These are phyloP conservation scores for Umbelopsis ramanniana DNA, from an alignment of 192 early-diverging fungal genomes.

Conservation along the genomic window DNA sequence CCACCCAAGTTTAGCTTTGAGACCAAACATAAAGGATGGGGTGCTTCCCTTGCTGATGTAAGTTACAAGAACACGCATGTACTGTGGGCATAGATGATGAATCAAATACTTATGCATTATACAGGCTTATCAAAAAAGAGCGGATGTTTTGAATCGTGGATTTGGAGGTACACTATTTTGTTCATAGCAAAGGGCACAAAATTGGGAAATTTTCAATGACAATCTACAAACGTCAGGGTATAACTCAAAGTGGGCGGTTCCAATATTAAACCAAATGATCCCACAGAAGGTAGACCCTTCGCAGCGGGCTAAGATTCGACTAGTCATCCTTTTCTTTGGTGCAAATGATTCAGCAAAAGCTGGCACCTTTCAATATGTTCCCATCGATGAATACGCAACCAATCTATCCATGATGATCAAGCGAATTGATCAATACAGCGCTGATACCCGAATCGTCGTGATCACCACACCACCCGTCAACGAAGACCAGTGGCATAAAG, in stretches of 20 bases:
- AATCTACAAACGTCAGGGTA: slow-evolving; percentile 51
- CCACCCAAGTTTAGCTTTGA: slow-evolving; percentile 31
- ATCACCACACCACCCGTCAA: slow-evolving; percentile 74
- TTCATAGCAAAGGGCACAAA: background rate
- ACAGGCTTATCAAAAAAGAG: slow-evolving; percentile 63
- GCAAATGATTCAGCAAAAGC: slow-evolving; percentile 75
- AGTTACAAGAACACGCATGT: background rate
- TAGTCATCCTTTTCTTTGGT: slow-evolving; percentile 78
- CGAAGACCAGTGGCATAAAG: slow-evolving; percentile 48
- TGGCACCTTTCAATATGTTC: slow-evolving; percentile 56
- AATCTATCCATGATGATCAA: slow-evolving; percentile 67
- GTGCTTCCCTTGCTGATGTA: slow-evolving; percentile 32
- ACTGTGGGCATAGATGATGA: slow-evolving; percentile 18
- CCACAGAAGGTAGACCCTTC: slow-evolving; percentile 34
- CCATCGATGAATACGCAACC: slow-evolving; percentile 54
- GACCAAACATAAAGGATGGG: slow-evolving; percentile 25
- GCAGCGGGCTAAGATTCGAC: slow-evolving; percentile 44
- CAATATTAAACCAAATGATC: slow-evolving; percentile 59
- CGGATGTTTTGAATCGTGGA: slow-evolving; percentile 83
- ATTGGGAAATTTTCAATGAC: background rate
- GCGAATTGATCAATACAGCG: slow-evolving; percentile 56
- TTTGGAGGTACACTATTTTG: slow-evolving; percentile 61
- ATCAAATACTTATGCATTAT: slow-evolving; percentile 55
- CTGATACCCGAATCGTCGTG: slow-evolving; percentile 64
- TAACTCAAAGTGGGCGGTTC: slow-evolving; percentile 63